Evolutionary conservation across 2,329 filamentous ascomycete species (phyloP).

Genomic region (Calonectria pauciramosa): DNA sequence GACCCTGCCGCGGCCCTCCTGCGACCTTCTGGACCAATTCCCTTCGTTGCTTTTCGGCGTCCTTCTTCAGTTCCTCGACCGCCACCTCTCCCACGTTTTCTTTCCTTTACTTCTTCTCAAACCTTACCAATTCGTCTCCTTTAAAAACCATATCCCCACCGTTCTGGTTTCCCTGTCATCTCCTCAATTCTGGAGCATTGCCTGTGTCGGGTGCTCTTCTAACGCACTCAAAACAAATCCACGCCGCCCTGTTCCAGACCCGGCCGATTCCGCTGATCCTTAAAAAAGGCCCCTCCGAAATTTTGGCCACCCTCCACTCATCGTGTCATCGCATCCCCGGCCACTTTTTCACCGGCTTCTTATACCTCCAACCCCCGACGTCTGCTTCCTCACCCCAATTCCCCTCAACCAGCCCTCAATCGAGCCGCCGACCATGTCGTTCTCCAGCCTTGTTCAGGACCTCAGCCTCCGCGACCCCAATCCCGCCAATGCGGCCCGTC

Average conservation of each 20-base stretch:
- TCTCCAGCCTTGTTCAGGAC: constrained; percentile 77
- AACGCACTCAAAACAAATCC: neutral
- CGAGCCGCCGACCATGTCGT: constrained; percentile 66
- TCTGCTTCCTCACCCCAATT: constrained; percentile 3
- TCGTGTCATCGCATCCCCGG: constrained; percentile 28
- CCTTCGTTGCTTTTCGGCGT: neutral
- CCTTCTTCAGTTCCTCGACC: neutral
- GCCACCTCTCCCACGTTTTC: constrained; percentile 14
- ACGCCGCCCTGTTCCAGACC: constrained; percentile 19
- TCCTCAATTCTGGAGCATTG: constrained; percentile 12
- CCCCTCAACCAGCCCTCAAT: constrained; percentile 17
- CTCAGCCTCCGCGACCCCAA: constrained; percentile 70
- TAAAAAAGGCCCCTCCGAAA: constrained; percentile 30
- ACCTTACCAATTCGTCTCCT: neutral
- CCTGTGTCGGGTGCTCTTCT: neutral
- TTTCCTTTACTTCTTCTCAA: constrained; percentile 12
- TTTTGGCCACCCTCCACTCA: constrained; percentile 42
- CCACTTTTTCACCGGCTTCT: constrained; percentile 20
- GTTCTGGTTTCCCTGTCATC: constrained; percentile 15
- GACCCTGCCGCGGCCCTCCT: constrained; percentile 13
- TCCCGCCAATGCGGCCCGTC: constrained; percentile 60
- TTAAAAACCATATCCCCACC: neutral
- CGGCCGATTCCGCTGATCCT: constrained; percentile 38
- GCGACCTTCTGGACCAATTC: constrained; percentile 4
- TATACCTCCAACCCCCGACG: constrained; percentile 20